Evolutionary conservation across 306 rosid species (phyloP), one percentile per base, ranked within the genome.

Genomic region (Quercus mongolica): DNA sequence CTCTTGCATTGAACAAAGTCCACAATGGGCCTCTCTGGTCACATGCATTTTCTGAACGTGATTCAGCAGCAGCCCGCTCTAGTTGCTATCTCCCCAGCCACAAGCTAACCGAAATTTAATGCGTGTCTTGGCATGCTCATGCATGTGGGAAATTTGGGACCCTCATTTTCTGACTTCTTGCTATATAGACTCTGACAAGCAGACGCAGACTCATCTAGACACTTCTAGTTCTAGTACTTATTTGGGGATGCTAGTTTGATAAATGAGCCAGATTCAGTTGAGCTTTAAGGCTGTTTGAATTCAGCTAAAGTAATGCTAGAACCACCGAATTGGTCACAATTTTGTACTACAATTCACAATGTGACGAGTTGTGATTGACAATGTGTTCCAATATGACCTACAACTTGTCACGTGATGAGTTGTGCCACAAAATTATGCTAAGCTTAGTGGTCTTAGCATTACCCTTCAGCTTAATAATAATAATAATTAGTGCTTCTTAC

Each of bases 341-440:
- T 35, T 35, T 35, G 2, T 35, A 0, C 41, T 0, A 35, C 2
- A 35, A 35, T 35, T 35, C 9, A 35, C 0, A 0, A 1, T 35
- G 41, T 6, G 2, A 1, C 9, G 0, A 0, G 2, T 6, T 6
- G 9, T 1, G 8, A 35, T 6, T 6, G 2, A 0, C 2, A 35
- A 35, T 6, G 0, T 35, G 9, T 6, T 35, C 0, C 0, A 35
- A 35, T 0, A 35, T 35, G 2, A 0, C 0, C 2, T 0, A 35
- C 0, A 35, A 35, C 41, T 35, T 35, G 0, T 0, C 9, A 35
- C 9, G 0, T 35, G 41, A 35, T 0, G 0, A 35, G 0, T 1
- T 35, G 0, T 35, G 2, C 0, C 0, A 35, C 41, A 35, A 35
- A 35, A 35, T 35, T 35, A 35, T 1, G 2, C 0, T 0, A 6